Base-by-base conservation (phyloP, 2,329 filamentous ascomycete species). In the Diplodia seriata region DNA sequence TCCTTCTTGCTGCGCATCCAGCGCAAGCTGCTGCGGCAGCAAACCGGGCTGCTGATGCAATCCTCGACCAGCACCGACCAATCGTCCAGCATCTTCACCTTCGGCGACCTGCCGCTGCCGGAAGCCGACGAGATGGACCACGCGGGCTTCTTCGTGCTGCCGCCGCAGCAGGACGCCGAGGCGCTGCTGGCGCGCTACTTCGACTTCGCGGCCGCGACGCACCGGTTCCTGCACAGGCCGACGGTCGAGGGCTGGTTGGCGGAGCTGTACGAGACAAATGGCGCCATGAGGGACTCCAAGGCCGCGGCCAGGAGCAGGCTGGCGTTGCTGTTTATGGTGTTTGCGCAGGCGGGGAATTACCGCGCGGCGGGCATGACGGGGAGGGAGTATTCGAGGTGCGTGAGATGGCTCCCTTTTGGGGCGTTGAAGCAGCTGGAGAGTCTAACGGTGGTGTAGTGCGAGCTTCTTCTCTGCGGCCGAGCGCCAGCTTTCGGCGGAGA, bases 181-280 rank as follows among this genome's bases (percentile, higher is more conserved):
- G 79, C 81, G 26, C 71, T 87, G 3, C 75, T 88, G 7, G 79
- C 80, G 6, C 77, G 86, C 9, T 89, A 89, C 65, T 89, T 89
- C 69, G 86, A 88, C 57, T 86, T 86, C 67, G 86, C 85, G 6
- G 85, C 87, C n/a, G 85, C 86, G 0, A 89, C 86, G 0, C 87
- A 88, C 70, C 82, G 86, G 2, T 86, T 87, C 67, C 71, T 89
- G 31, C 85, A 88, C 71, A 79, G 85, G 0, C 83, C 84, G 0
- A 85, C 83, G 2, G 82, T 86, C 0, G 81, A 85, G 63, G 64
- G 70, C 0, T 87, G 85, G 84, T 71, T 75, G 14, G 29, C 62
- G 20, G 70, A 63, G 15, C 68, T 74, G 7, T 57, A 56, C 8
- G 66, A 65, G 3, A 51, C 57, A 75, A 0, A 76, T 75, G 2